These are phyloP conservation scores for Aegilops longissima DNA, from an alignment of 176 grass and related monocot species.

Conservation along the genomic window DNA sequence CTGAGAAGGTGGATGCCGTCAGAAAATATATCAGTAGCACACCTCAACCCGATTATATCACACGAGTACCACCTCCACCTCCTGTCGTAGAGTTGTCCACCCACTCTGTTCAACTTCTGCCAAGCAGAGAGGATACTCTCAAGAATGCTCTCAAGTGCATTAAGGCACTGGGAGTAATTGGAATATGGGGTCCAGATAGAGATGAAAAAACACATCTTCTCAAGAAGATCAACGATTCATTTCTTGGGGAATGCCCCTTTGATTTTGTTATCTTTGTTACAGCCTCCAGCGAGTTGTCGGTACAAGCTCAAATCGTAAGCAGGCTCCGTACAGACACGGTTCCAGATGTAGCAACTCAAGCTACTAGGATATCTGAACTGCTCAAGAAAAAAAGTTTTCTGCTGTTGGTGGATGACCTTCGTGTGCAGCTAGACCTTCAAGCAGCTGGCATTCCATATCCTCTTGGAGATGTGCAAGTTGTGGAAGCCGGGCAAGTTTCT, in stretches of 20 bases:
- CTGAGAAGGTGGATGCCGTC: too few relatives aligned
- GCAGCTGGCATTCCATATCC: slow-evolving; percentile 10
- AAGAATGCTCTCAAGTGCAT: neutral
- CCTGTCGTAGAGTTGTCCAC: neutral
- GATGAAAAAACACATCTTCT: neutral
- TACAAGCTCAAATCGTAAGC: neutral
- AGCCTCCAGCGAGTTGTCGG: neutral
- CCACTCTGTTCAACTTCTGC: neutral
- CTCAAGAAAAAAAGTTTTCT: slow-evolving; percentile 1
- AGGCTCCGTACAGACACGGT: neutral
- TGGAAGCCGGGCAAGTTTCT: too few relatives aligned
- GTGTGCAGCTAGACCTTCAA: neutral
- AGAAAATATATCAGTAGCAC: too few relatives aligned
- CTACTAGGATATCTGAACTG: neutral
- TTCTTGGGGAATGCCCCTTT: neutral
- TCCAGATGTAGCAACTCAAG: neutral
- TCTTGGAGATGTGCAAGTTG: neutral
- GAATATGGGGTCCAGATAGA: slow-evolving; percentile 5
- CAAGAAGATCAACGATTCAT: neutral
- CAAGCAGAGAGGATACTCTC: neutral
- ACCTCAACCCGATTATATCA: too few relatives aligned
- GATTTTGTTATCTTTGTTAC: slow-evolving; percentile 2
- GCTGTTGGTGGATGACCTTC: neutral
- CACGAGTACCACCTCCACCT: neutral
- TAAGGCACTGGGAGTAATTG: neutral